Conservation (phyloP, 2,329 filamentous ascomycete species). For the Chaetomium olivaceum region DNA sequence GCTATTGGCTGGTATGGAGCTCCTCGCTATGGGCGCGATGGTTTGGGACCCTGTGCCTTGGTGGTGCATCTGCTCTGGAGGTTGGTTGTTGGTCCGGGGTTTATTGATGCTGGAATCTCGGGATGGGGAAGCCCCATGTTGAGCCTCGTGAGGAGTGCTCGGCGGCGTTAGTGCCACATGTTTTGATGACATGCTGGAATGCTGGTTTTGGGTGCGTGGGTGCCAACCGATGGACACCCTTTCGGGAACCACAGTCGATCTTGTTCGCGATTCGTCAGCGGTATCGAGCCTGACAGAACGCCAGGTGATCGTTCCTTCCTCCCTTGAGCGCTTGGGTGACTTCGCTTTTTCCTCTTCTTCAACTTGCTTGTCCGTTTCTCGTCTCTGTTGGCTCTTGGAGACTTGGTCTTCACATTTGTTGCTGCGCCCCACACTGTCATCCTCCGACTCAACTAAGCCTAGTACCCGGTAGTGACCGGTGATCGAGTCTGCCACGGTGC, state of each 20-base stretch:
- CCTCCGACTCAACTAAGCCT: slow-evolving; percentile 5
- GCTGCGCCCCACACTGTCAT: slow-evolving; percentile 7
- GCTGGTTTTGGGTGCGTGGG: neutral
- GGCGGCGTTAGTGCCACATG: slow-evolving; percentile 10
- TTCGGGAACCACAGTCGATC: neutral
- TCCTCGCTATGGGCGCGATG: neutral
- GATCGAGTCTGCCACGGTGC: slow-evolving; percentile 3
- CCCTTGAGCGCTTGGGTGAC: neutral
- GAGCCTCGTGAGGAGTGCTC: slow-evolving; percentile 17
- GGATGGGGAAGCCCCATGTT: slow-evolving; percentile 10
- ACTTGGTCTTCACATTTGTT: neutral
- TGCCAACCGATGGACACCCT: neutral
- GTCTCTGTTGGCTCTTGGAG: neutral
- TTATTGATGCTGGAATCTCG: neutral
- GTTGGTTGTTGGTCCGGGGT: neutral
- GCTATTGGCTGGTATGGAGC: neutral
- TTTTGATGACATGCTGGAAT: slow-evolving; percentile 11
- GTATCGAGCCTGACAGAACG: neutral
- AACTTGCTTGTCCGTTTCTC: neutral
- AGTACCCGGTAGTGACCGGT: slow-evolving; percentile 6
- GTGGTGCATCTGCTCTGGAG: neutral
- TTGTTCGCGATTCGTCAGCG: slow-evolving; percentile 14
- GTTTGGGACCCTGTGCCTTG: neutral
- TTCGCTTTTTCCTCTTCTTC: neutral
- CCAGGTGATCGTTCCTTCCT: slow-evolving; percentile 16